phyloP scores from a whole-genome alignment of 306 rosid genomes.

The Malus fusca region DNA sequence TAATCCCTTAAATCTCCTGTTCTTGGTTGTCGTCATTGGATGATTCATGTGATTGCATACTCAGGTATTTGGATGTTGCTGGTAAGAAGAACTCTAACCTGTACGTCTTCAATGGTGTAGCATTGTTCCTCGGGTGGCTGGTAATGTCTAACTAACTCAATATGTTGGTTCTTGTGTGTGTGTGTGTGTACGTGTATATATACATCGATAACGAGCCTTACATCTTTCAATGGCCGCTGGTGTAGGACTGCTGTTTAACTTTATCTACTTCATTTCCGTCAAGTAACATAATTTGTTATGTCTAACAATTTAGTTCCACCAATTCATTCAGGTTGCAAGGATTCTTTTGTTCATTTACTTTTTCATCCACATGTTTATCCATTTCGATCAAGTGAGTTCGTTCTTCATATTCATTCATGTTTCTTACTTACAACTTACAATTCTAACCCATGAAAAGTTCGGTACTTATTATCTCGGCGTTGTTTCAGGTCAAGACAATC shows the following conservation, averaged over 20 bases:
- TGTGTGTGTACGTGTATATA: no score
- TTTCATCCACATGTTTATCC: conserved; percentile 56
- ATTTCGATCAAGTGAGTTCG: conserved; percentile 71
- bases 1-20: conserved; percentile 5
- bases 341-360: conserved; percentile 65
- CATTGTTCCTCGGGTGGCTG: conserved; percentile 93
- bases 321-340: conserved; percentile 66
- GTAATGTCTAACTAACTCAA: conserved; percentile 47
- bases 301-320: neutral
- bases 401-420: neutral
- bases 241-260: no score
- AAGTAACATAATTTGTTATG: neutral
- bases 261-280: neutral
- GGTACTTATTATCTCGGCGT: neutral
- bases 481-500: conserved; percentile 52
- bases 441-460: neutral
- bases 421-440: neutral
- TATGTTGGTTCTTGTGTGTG: neutral
- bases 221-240: no score
- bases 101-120: conserved; percentile 65
- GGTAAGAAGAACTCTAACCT: conserved; percentile 62
- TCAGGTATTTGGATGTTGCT: conserved; percentile 74
- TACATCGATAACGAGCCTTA: no score
- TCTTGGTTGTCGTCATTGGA: conserved; percentile 14
- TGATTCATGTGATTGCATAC: conserved; percentile 16